Evolutionary conservation across 257 asterid genomes (phyloP).

Genomic region (Handroanthus guayacan): DNA sequence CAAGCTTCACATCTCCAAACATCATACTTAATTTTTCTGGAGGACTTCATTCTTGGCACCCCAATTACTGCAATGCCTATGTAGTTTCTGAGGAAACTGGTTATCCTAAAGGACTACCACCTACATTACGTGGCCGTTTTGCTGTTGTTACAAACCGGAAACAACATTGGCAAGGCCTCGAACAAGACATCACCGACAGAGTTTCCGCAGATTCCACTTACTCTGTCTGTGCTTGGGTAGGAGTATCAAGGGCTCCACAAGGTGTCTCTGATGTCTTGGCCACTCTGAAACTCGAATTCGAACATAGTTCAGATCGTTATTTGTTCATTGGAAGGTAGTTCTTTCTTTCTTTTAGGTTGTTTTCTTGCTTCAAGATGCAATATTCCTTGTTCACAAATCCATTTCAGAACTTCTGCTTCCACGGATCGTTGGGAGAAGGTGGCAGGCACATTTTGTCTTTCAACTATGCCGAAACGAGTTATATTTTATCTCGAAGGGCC

Average conservation of each 20-base stretch:
- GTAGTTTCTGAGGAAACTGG: constrained; percentile 51
- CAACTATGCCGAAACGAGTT: constrained; percentile 61
- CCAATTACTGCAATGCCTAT: constrained; percentile 69
- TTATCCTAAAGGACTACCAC: constrained; percentile 39
- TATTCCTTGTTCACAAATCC: constrained; percentile 29
- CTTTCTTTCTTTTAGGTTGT: constrained; percentile 5
- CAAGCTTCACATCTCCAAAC: constrained; percentile 45
- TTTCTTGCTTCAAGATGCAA: constrained; percentile 16
- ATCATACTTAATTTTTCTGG: constrained; percentile 68
- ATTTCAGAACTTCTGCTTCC: constrained; percentile 63
- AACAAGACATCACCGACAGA: constrained; percentile 74
- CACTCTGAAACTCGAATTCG: constrained; percentile 66
- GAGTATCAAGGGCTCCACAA: constrained; percentile 54
- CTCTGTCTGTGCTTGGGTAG: constrained; percentile 72
- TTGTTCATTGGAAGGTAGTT: constrained; percentile 72
- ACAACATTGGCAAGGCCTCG: constrained; percentile 87
- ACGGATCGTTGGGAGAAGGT: constrained; percentile 67
- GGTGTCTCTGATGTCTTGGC: constrained; percentile 62
- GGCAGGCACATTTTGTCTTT: constrained; percentile 72
- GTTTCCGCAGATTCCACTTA: constrained; percentile 60
- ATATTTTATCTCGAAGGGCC: constrained; percentile 86
- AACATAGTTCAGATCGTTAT: constrained; percentile 53
- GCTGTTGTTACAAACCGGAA: constrained; percentile 72
- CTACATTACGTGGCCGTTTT: constrained; percentile 43
- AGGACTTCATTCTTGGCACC: constrained; percentile 73